phyloP scores from a whole-genome alignment of 148 eudicot genomes.

The Amaranthus palmeri region DNA sequence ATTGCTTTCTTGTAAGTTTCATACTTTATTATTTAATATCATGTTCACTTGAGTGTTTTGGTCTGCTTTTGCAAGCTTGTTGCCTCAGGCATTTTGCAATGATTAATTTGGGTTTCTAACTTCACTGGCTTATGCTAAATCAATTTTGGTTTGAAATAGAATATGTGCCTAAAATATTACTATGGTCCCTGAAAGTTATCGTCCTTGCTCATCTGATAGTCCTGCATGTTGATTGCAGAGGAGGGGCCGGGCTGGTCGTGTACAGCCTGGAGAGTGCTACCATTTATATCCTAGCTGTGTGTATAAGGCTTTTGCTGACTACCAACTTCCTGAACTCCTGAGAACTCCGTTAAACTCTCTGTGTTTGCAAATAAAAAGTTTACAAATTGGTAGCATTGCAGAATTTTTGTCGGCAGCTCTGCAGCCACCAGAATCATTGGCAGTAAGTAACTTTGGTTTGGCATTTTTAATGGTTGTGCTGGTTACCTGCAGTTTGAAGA shows the following conservation, averaged over 20 bases:
- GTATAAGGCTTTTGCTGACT: conserved; percentile 84
- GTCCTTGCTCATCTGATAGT: conserved; percentile 14
- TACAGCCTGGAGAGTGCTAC: conserved; percentile 93
- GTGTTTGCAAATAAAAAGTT: conserved; percentile 91
- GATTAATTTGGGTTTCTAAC: conserved; percentile 2
- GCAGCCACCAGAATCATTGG: conserved; percentile 82
- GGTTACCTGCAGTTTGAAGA: too few species aligned
- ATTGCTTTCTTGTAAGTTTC: not conserved
- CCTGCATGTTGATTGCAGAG: conserved; percentile 44
- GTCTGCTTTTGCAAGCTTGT: conserved; percentile 9
- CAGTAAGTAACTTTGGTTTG: conserved; percentile 32
- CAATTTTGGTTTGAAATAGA: not conserved
- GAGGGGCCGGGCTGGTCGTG: conserved; percentile 97
- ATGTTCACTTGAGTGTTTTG: conserved; percentile 2
- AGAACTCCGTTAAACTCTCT: conserved; percentile 94
- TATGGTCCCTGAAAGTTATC: not conserved
- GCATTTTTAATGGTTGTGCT: not conserved
- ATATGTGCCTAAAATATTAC: not conserved
- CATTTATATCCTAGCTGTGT: conserved; percentile 90
- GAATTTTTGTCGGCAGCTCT: conserved; percentile 84
- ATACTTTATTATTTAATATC: not conserved
- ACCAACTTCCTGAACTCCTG: conserved; percentile 90
- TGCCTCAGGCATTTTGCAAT: not conserved
- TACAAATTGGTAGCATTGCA: conserved; percentile 82
- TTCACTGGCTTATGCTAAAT: not conserved